Percentiles rank a stretch among this genome's conserved stretches.
Evolutionary conservation across 2,329 filamentous ascomycete species (phyloP).

Genomic region (Arthrobotrys sinensis): DNA sequence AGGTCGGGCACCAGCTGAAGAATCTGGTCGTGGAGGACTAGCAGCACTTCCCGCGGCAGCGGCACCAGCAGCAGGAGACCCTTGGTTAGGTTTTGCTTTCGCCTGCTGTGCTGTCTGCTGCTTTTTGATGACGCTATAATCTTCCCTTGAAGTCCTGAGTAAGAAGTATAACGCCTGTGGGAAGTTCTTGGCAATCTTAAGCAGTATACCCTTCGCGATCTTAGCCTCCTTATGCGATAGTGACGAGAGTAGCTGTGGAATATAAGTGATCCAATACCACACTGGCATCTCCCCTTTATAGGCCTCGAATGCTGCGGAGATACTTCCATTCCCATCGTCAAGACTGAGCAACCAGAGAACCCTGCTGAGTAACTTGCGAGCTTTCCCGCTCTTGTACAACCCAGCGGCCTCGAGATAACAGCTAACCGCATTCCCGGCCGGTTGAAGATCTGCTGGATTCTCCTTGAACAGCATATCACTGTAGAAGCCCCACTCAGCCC

Average conservation of each 20-base stretch:
- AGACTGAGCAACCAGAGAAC: slow-evolving; percentile 96
- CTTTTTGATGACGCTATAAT: slow-evolving; percentile 93
- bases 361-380: slow-evolving; percentile 89
- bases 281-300: slow-evolving; percentile 98
- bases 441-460: slow-evolving; percentile 83
- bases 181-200: slow-evolving; percentile 95
- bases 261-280: slow-evolving; percentile 99
- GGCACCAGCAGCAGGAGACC: slow-evolving; percentile 69
- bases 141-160: slow-evolving; percentile 91
- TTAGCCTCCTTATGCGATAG: slow-evolving; percentile 91
- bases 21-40: slow-evolving; percentile 63
- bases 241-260: slow-evolving; percentile 93
- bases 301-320: slow-evolving; percentile 89
- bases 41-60: slow-evolving; percentile 67
- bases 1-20: slow-evolving; percentile 61
- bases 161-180: slow-evolving; percentile 97
- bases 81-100: slow-evolving; percentile 75
- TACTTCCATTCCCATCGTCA: slow-evolving; percentile 86
- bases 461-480: slow-evolving; percentile 97
- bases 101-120: slow-evolving; percentile 78
- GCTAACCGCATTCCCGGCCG: slow-evolving; percentile 91
- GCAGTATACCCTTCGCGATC: slow-evolving; percentile 86
- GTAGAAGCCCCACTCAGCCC: slow-evolving; percentile 99
- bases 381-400: slow-evolving; percentile 97
- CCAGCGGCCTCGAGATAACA: slow-evolving; percentile 97